Evolutionary conservation across 2,329 filamentous ascomycete species (phyloP), one percentile per base, ranked within the genome.

Genomic region (Bipolaris oryzae): DNA sequence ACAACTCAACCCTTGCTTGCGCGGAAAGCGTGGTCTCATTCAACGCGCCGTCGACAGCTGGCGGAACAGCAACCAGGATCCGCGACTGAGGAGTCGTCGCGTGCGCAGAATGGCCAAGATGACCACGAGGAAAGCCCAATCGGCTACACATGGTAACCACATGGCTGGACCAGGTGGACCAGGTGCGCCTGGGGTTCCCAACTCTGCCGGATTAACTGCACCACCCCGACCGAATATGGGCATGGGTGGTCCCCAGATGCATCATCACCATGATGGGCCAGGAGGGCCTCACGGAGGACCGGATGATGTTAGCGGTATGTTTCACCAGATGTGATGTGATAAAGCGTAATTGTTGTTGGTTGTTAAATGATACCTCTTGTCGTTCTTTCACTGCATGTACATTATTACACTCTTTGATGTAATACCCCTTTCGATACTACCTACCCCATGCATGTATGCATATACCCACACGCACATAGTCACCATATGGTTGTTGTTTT

Each of bases 31-130:
- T 67, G 95, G 95, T 7, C 83, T 99, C 58, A 99, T 99, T 67
- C 95, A 99, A 80, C 86, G 95, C 63, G 95, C 95, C 1, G 95
- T 99, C 42, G 95, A 99, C 78, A 97, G 93, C 80, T 98, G 95
- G 95, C 86, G 95, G 61, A 99, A 99, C 81, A 98, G 94, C 84
- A 98, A 98, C 79, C 92, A 96, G 79, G 95, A 99, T 70, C 91
- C 92, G 47, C 86, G 93, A 66, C 82, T 98, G 72, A 87, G 95
- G 74, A 98, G 94, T 78, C 85, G 95, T 76, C 85, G 95, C 68
- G 95, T 99, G 55, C 88, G 95, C 65, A 87, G 95, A 64, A 95
- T 96, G 91, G 93, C 93, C 53, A 99, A 99, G 83, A 91, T 97
- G 79, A 95, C 89, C 79, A 93, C 86, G 72, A 87, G 94, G 74